Percentiles rank a stretch among this genome's conserved stretches.
phyloP scores from a whole-genome alignment of 176 grass and related monocot genomes.

The Lolium perenne region DNA sequence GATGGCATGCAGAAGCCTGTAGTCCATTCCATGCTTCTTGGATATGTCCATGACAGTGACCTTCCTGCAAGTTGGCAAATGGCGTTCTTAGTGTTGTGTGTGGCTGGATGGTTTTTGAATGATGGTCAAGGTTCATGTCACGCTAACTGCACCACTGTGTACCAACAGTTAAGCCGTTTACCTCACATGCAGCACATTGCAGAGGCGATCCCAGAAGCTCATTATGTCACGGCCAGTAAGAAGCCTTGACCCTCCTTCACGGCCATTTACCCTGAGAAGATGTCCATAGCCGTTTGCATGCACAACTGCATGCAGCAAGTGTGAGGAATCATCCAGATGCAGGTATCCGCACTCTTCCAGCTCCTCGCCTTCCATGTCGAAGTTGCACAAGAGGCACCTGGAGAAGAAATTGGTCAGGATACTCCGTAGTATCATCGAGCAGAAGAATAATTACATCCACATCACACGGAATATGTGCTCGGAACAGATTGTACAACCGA shows the following conservation, averaged over 20 bases:
- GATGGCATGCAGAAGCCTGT: conserved; percentile 82
- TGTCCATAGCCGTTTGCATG: conserved; percentile 95
- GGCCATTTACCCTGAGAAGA: conserved; percentile 94
- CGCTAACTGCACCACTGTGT: neutral
- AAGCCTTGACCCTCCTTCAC: conserved; percentile 77
- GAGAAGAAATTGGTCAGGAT: conserved; percentile 37
- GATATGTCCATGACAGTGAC: conserved; percentile 98
- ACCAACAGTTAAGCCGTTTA: conserved; percentile 23
- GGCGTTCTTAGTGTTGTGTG: neutral
- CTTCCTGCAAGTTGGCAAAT: conserved; percentile 58
- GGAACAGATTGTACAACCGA: neutral
- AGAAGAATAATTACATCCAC: neutral
- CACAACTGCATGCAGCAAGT: conserved; percentile 92
- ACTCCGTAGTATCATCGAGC: neutral
- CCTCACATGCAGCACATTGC: conserved; percentile 84
- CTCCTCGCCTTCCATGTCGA: conserved; percentile 64
- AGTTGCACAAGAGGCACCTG: conserved; percentile 85
- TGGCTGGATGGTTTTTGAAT: neutral
- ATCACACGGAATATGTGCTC: neutral
- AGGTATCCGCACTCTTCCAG: conserved; percentile 61
- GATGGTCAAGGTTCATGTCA: neutral
- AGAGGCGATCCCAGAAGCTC: conserved; percentile 92
- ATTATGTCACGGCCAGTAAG: conserved; percentile 90
- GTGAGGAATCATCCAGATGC: conserved; percentile 75
- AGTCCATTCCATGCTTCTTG: conserved; percentile 95